Base-by-base conservation (phyloP, 73 alveolate species). In the Halteria grandinella region DNA sequence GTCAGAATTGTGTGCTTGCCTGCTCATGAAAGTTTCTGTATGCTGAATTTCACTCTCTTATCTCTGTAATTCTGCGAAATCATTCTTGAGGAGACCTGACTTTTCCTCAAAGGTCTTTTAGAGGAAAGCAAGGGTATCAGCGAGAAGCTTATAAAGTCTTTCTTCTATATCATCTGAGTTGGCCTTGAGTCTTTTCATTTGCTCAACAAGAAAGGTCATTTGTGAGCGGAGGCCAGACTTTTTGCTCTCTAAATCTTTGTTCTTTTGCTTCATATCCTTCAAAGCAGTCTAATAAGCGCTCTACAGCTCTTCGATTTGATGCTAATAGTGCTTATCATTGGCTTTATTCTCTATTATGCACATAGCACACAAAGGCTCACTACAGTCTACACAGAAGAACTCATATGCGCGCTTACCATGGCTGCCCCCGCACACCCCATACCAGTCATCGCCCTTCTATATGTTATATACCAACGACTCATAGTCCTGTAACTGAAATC, bases 141-240 rank as follows among this genome's bases (percentile, higher is more conserved):
- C 20, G 1, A 60, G 43, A 8, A 60, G 58, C 3, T 15, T 10
- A 60, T 60, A 60, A 40, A 60, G 28, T 32, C 77, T 32, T 37
- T 60, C 77, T 37, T 60, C 77, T 21, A 60, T 28, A 11, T 39
- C 77, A 60, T 60, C 77, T 4, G 77, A 60, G 29, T 60, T 60
- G 21, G 12, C 24, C 43, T 60, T 60, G 6, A 60, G 58, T 36
- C 8, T 14, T 39, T 37, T 60, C 77, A 60, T 60, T 4, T 60
- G n/a, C 3, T 60, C 77, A 3, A 60, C 27, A 1, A 60, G 48
- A 15, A 40, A 37, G 36, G 37, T 44, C 77, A 60, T 60, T 37
- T 60, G 20, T 25, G 37, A 55, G 37, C 43, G 37, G 24, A 60
- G 37, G 21, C 37, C 24, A 12, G 20, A 17, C 24, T 60, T 21